A percentile compares a stretch with the other conserved stretches of the same genome.
These are phyloP conservation scores for Lonicera japonica DNA, from an alignment of 129 eudicot species.

Conservation along the genomic window DNA sequence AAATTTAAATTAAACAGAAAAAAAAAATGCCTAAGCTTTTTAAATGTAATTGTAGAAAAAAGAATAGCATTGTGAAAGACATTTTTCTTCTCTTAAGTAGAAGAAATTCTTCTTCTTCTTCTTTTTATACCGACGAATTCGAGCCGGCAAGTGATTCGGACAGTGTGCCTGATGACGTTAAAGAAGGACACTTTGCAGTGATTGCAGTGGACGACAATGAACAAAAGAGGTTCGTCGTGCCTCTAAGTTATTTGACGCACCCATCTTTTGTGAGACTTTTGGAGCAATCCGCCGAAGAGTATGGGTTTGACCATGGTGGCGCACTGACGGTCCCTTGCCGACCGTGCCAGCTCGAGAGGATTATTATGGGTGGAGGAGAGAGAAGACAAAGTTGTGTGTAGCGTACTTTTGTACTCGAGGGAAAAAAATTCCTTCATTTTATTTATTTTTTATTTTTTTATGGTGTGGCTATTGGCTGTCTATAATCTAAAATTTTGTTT, in stretches of 20 bases:
- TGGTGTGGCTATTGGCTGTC: too few relatives aligned
- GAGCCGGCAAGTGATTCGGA: neutral
- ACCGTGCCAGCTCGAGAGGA: constrained; percentile 20
- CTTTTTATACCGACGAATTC: neutral
- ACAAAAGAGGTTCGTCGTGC: constrained; percentile 15
- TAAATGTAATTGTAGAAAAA: neutral
- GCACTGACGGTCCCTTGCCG: constrained; percentile 25
- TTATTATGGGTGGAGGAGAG: constrained; percentile 2
- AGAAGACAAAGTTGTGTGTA: too few relatives aligned
- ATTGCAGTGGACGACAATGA: constrained; percentile 9
- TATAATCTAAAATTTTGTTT: too few relatives aligned
- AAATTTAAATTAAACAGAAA: too few relatives aligned
- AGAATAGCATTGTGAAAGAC: constrained; percentile 2
- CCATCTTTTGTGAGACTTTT: constrained; percentile 14
- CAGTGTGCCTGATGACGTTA: constrained; percentile 1
- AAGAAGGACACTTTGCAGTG: constrained; percentile 25
- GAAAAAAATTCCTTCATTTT: too few relatives aligned
- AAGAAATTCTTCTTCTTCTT: neutral
- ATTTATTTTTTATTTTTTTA: too few relatives aligned
- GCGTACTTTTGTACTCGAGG: too few relatives aligned
- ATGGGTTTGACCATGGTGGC: constrained; percentile 22
- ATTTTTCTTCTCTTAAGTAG: neutral
- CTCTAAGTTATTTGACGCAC: constrained; percentile 18
- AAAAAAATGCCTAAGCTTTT: neutral
- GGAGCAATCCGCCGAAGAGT: constrained; percentile 18